Evolutionary conservation across 495 filamentous ascomycete species (phyloP), one percentile per base, ranked within the genome.

Genomic region (Daldinia childiae): DNA sequence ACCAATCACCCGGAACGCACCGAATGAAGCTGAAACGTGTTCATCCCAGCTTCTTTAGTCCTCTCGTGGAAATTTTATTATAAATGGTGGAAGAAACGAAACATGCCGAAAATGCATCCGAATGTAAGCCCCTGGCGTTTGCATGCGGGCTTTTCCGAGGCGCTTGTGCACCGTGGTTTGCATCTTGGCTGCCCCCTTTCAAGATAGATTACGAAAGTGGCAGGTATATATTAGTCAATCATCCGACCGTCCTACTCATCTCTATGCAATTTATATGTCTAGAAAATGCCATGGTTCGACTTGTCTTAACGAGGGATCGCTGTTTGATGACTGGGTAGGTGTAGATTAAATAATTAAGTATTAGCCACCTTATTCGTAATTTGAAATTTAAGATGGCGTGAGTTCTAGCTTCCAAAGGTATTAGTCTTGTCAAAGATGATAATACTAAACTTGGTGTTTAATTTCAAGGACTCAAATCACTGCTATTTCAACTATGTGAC

Each of bases 1-100:
- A 26, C 71, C 68, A 71, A 70, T 71, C 68, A 48, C 45, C 19
- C 56, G 26, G 2, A 11, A 2, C 21, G 38, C 34, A 15, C 43
- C 45, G 32, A 55, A 21, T 48, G 32, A 48, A 62, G 54, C 58
- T 71, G 71, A 74, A 70, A 74, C 66, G 62, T 21, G n/a, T 66
- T 55, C 51, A 38, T 48, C 68, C 50, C 52, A 59, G 26, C 24
- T 17, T 34, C 48, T 15, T 15, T 2, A 36, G 24, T 27, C 24
- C n/a, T 27, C 17, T 6, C 12, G 12, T 52, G n/a, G 27, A 2
- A 5, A 38, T 21, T 27, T 41, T n/a, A n/a, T n/a, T n/a, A n/a
- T n/a, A 11, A 27, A 26, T 26, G 41, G 21, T 48, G 38, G 58
- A 48, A 48, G 43, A 48, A 48, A 24, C 43, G 19, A 48, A 48